Evolutionary conservation across 1,139 yeast species (phyloP).

Genomic region (Lodderomyces elongisporus): DNA sequence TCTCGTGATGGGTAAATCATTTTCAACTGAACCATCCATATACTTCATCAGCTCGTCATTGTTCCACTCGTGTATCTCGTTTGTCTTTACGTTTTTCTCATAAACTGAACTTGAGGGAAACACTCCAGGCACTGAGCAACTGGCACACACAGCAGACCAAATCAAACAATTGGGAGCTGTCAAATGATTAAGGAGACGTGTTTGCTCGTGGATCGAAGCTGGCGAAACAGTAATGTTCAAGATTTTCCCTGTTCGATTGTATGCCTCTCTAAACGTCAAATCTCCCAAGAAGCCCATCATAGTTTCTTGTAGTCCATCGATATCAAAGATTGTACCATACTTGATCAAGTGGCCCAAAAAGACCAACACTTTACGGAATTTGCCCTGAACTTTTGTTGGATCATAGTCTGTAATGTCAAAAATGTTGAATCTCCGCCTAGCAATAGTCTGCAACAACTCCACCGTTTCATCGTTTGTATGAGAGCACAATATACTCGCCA

Average conservation of each 20-base stretch:
- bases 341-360: constrained; percentile 53
- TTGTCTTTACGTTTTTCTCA: constrained; percentile 75
- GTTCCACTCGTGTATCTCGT: constrained; percentile 72
- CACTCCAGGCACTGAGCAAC: constrained; percentile 89
- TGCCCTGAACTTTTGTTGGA: constrained; percentile 33
- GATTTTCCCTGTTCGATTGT: constrained; percentile 54
- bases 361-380: constrained; percentile 35
- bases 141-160: constrained; percentile 93
- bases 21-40: constrained; percentile 95
- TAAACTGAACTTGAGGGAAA: constrained; percentile 83
- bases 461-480: constrained; percentile 73
- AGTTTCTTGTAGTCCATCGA: constrained; percentile 62
- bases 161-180: constrained; percentile 49
- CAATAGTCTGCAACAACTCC: constrained; percentile 47
- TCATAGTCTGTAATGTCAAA: constrained; percentile 39
- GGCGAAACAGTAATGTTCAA: constrained; percentile 52
- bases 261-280: constrained; percentile 64
- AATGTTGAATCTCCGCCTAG: constrained; percentile 61
- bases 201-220: constrained; percentile 61
- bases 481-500: constrained; percentile 83
- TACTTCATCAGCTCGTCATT: constrained; percentile 71
- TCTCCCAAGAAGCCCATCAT: constrained; percentile 83
- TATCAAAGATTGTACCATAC: constrained; percentile 87
- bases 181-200: constrained; percentile 40
- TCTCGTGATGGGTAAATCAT: constrained; percentile 85